Base-by-base conservation (phyloP, 2,329 filamentous ascomycete species). In the Beauveria australis region DNA sequence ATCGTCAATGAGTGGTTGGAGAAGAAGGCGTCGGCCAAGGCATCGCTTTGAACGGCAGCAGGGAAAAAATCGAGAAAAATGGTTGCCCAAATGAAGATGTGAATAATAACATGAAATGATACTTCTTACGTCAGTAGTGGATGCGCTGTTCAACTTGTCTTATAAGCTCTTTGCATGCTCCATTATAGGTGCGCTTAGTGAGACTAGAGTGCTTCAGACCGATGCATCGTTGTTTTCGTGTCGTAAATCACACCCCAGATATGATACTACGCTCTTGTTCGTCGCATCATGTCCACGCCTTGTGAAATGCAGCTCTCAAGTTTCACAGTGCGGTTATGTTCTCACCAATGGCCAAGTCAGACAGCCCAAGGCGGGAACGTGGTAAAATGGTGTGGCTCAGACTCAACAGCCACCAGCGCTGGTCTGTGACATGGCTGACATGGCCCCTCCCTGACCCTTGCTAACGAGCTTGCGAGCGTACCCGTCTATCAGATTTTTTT, bases 1-100 rank as follows among this genome's bases (percentile, higher is more conserved):
- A 76, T 86, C 63, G 79, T 96, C 66, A 79, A 76, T 60, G 78
- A 81, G 61, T 96, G 92, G 83, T 66, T 95, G 63, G 79, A 82
- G 62, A 70, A 70, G 40, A 66, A 70, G 26, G 30, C 69, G 24
- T 60, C 61, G 9, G 51, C 67, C 59, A 72, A 71, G 64, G 62
- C 72, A 48, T 62, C 66, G 46, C 61, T 74, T n/a, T 70, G 37
- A 64, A 43, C 9, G n/a, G 1, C 14, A 6, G 2, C 12, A 0
- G 5, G 33, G 14, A 4, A 14, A 14, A 33, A 33, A 5, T 1
- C 1, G 33, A 37, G 33, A 16, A 16, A 37, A 16, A 37, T 5
- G 14, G 14, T 37, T 37, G 33, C 12, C 33, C 33, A 37, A 14
- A 37, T 37, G 33, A 37, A 5, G 12, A 14, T 5, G 14, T 37